Percentiles rank a stretch among this genome's conserved stretches.
Conservation (phyloP, 176 grass and related monocot species). For the Dactylis glomerata region DNA sequence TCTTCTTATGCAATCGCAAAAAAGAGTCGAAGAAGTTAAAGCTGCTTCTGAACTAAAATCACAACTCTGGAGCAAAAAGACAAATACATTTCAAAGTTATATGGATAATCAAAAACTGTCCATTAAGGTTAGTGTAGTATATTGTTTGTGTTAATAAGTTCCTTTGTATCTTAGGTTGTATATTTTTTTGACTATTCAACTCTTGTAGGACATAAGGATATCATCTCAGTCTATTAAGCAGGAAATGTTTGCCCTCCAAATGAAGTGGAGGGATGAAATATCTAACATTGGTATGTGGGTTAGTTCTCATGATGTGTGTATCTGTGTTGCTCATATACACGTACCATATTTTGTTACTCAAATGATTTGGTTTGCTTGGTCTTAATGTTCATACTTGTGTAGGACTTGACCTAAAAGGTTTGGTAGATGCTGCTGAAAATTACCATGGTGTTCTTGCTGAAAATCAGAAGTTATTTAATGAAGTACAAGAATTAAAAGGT, state of each 20-base stretch:
- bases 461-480: slow-evolving; percentile 94
- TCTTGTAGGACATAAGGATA: slow-evolving; percentile 72
- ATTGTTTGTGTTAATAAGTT: slow-evolving; percentile 22
- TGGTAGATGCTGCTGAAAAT: slow-evolving; percentile 89
- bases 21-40: slow-evolving; percentile 70
- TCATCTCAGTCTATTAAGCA: slow-evolving; percentile 79
- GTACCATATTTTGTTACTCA: neutral
- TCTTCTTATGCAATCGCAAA: slow-evolving; percentile 69
- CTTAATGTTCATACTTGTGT: slow-evolving; percentile 23
- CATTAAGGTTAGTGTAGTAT: slow-evolving; percentile 46
- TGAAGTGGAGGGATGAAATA: slow-evolving; percentile 87
- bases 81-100: slow-evolving; percentile 69
- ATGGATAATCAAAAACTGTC: slow-evolving; percentile 53
- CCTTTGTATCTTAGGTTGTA: slow-evolving; percentile 15
- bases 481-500: slow-evolving; percentile 99
- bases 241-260: slow-evolving; percentile 67
- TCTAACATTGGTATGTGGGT: slow-evolving; percentile 56
- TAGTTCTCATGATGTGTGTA: neutral
- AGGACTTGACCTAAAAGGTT: slow-evolving; percentile 73
- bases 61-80: slow-evolving; percentile 76
- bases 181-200: slow-evolving; percentile 15
- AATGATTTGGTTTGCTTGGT: neutral
- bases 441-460: slow-evolving; percentile 89
- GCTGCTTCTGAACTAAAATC: slow-evolving; percentile 58
- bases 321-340: slow-evolving; percentile 10